Evolutionary conservation across 768 basidiomycete genomes (phyloP).

Genomic region (Mycena filopes): DNA sequence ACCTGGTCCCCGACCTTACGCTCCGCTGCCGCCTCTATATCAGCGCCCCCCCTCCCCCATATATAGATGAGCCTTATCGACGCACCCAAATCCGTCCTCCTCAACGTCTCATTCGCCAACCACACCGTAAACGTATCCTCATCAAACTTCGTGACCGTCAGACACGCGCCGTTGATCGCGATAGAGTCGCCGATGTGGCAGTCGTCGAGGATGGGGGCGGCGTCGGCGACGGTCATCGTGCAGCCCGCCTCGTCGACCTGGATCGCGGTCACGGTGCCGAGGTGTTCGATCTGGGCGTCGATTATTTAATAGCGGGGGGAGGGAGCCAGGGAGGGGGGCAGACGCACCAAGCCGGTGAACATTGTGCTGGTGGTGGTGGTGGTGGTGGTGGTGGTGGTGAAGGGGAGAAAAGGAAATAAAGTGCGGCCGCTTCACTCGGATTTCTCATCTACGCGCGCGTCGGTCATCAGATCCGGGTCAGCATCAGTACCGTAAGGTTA

Average conservation of each 20-base stretch:
- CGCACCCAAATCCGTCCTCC: constrained; percentile 89
- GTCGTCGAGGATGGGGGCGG: constrained; percentile 81
- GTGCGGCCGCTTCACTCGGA: no score
- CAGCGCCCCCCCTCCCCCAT: constrained; percentile 6
- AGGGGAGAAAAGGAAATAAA: background rate
- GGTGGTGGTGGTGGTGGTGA: background rate
- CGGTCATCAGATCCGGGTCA: no score
- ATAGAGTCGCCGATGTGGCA: constrained; percentile 96
- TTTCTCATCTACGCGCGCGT: no score
- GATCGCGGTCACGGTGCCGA: constrained; percentile 78
- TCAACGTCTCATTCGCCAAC: constrained; percentile 94
- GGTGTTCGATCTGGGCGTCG: constrained; percentile 81
- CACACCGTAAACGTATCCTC: constrained; percentile 86
- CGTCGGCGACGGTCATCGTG: constrained; percentile 79
- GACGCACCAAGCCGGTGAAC: constrained; percentile 84
- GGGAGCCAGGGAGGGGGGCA: constrained; percentile 18
- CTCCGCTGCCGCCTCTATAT: constrained; percentile 63
- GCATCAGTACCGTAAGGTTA: no score
- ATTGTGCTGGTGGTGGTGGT: constrained; percentile 45
- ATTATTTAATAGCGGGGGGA: background rate
- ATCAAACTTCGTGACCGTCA: constrained; percentile 92
- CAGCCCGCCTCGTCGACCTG: constrained; percentile 79
- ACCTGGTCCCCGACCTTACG: constrained; percentile 81
- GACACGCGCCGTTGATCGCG: constrained; percentile 86
- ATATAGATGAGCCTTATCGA: background rate